Base-by-base conservation (phyloP, 257 asterid species). In the Penstemon eatonii region DNA sequence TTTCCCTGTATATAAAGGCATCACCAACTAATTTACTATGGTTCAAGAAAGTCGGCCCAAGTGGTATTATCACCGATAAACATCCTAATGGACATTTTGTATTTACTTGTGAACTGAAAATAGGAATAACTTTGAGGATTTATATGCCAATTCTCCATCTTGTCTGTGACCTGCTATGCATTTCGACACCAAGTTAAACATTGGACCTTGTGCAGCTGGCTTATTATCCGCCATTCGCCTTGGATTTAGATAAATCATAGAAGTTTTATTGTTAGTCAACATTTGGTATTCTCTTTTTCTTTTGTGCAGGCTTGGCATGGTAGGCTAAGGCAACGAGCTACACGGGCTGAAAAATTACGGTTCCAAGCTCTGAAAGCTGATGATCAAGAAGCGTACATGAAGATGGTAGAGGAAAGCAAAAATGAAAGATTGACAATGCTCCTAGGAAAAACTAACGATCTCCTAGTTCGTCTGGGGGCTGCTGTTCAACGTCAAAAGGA, bases 311-410 rank as follows among this genome's bases (percentile, higher is more conserved):
- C 97, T 66, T 94, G 99, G 99, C 99, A 94, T 83, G 99, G 89
- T 70, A 91, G 95, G 79, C 88, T 91, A 74, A 86, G 93, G 84
- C 99, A 94, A 78, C 90, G 96, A 70, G 99, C 97, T 74, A 86
- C 99, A 53, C 82, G 99, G 53, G 96, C 96, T 65, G 97, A 94
- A 76, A 91, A 91, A 70, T 56, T 91, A 87, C 85, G 99, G 87
- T 89, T 89, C 75, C 99, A 91, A 86, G 99, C 99, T 79, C 79
- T 94, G 74, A 94, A 87, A 84, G 92, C 96, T 46, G 99, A 89
- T 78, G 99, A 94, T 82, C 99, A 91, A 78, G 99, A 94, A 86
- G 99, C 99, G 73, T 94, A 94, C 83, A 86, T 89, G 97, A 94
- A 87, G 84, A 86, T 94, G 97, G 99, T 91, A 52, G 96, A 94